Conservation (phyloP, 352 stramenopile species). For the Globisporangium rhizosaccharum region DNA sequence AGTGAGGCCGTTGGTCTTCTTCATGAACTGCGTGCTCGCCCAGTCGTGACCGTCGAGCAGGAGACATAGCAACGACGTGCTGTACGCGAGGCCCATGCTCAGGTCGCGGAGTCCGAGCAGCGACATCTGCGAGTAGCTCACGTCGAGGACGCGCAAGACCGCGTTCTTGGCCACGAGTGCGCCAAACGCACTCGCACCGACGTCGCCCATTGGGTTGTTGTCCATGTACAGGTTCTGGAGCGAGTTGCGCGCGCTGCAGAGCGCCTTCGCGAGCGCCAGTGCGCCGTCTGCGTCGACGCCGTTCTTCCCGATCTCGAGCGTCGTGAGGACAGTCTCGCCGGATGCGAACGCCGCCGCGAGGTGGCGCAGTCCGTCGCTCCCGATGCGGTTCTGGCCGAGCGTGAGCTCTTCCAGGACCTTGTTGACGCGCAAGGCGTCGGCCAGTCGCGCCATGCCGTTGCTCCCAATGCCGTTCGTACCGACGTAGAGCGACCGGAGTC, state of each 20-base stretch:
- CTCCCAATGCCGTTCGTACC: slow-evolving; percentile 76
- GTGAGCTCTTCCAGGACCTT: slow-evolving; percentile 60
- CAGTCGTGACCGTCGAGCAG: slow-evolving; percentile 80
- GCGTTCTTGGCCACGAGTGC: slow-evolving; percentile 62
- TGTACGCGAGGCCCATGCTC: slow-evolving; percentile 61
- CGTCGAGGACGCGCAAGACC: slow-evolving; percentile 66
- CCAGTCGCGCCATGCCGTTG: slow-evolving; percentile 53
- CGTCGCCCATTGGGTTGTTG: slow-evolving; percentile 81
- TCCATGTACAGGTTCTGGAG: slow-evolving; percentile 84
- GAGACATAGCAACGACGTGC: slow-evolving; percentile 55
- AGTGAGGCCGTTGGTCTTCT: slow-evolving; percentile 54
- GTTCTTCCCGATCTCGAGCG: slow-evolving; percentile 79
- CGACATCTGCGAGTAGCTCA: slow-evolving; percentile 82
- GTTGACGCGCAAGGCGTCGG: slow-evolving; percentile 53
- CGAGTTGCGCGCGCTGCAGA: slow-evolving; percentile 35
- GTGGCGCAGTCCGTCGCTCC: slow-evolving; percentile 47
- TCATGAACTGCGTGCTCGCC: slow-evolving; percentile 81
- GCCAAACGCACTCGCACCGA: slow-evolving; percentile 59
- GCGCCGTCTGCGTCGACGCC: slow-evolving; percentile 60
- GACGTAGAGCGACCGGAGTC: slow-evolving; percentile 62
- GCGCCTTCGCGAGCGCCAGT: slow-evolving; percentile 59
- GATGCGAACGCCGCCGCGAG: slow-evolving; percentile 56
- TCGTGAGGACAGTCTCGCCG: slow-evolving; percentile 46
- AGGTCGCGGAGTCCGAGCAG: slow-evolving; percentile 68
- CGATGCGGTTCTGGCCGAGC: slow-evolving; percentile 73